These are phyloP conservation scores for Serendipita indica DNA, from an alignment of 768 basidiomycete species.

Conservation along the genomic window DNA sequence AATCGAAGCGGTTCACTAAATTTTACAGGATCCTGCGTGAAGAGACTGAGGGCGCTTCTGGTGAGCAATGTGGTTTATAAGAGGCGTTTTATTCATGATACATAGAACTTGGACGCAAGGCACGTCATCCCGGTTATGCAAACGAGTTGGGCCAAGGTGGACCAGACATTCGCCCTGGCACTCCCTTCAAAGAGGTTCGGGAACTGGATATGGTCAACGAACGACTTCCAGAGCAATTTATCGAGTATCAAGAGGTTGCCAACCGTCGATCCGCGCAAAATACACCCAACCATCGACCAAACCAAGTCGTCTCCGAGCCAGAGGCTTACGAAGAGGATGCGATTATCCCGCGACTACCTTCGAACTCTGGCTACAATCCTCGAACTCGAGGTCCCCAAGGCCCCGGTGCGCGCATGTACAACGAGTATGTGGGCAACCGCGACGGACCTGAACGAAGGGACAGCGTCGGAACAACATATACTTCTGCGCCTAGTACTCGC, in stretches of 20 bases:
- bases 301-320: not conserved
- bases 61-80: not conserved
- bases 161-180: not conserved
- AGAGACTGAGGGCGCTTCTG: not conserved
- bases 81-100: not conserved
- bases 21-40: not conserved
- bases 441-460: not conserved
- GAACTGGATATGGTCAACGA: not conserved
- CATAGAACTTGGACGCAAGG: not conserved
- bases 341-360: not conserved
- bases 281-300: not conserved
- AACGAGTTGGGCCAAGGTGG: not conserved
- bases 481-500: not conserved
- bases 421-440: not conserved
- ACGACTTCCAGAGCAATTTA: not conserved
- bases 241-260: not conserved
- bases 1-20: not conserved
- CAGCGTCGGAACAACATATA: conserved; percentile 1
- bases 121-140: not conserved
- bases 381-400: not conserved
- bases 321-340: not conserved
- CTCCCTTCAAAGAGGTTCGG: conserved; percentile 1
- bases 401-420: not conserved
- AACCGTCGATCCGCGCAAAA: not conserved
- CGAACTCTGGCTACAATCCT: not conserved